Evolutionary conservation across 768 basidiomycete species (phyloP).

Genomic region (Rhodocollybia butyracea): DNA sequence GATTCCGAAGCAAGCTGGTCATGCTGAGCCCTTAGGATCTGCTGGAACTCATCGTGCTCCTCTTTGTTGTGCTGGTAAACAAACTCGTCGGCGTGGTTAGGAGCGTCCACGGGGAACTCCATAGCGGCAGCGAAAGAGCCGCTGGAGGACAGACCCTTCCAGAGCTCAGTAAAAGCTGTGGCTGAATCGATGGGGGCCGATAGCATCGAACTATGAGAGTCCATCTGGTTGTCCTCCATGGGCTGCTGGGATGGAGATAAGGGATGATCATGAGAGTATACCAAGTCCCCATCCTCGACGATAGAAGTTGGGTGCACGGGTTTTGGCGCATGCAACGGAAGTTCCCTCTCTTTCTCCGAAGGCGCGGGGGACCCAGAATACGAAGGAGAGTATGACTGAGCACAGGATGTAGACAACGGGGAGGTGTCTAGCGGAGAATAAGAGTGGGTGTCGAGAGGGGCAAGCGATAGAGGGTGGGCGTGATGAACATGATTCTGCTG

Average conservation of each 20-base stretch:
- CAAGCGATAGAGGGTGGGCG: neutral
- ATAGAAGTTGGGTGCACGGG: neutral
- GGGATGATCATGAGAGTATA: neutral
- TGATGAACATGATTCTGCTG: neutral
- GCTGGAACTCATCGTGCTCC: neutral
- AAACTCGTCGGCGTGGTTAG: neutral
- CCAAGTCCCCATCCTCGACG: neutral
- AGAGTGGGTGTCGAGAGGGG: conserved; percentile 3
- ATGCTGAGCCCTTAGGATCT: neutral
- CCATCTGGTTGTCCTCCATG: neutral
- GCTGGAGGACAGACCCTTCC: conserved; percentile 5
- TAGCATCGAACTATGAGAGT: neutral
- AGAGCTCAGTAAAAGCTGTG: conserved; percentile 1
- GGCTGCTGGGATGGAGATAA: neutral
- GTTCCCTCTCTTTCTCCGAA: conserved; percentile 18
- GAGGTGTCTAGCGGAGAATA: conserved; percentile 9
- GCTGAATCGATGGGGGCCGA: neutral
- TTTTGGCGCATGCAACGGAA: neutral
- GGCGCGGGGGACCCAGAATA: conserved; percentile 41
- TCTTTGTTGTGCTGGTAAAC: neutral
- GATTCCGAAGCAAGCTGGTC: neutral
- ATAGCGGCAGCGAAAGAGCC: conserved; percentile 3
- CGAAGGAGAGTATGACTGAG: conserved; percentile 28
- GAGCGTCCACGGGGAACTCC: neutral
- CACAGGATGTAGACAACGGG: conserved; percentile 15